A percentile compares a stretch with the other conserved stretches of the same genome.
Evolutionary conservation across 2,329 filamentous ascomycete genomes (phyloP).

Genomic region (Pseudonectria buxi): DNA sequence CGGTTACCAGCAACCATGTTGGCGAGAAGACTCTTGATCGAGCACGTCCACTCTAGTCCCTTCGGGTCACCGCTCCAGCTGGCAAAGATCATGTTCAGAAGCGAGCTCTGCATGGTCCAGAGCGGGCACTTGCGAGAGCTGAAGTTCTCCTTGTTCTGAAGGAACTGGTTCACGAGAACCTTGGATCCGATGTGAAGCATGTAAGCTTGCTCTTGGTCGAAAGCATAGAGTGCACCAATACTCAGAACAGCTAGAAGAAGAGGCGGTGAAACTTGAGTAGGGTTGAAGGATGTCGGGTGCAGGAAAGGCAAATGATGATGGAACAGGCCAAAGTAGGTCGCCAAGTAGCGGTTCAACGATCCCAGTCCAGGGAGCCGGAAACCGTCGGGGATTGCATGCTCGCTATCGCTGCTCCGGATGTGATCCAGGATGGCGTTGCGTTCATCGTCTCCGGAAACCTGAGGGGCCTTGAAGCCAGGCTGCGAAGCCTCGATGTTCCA

Average conservation of each 20-base stretch:
- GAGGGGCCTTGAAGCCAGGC: slow-evolving; percentile 63
- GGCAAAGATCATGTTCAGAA: slow-evolving; percentile 97
- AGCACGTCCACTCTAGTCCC: slow-evolving; percentile 96
- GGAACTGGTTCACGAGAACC: slow-evolving; percentile 90
- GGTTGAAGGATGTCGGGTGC: slow-evolving; percentile 84
- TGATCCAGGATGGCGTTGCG: slow-evolving; percentile 79
- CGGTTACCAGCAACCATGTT: slow-evolving; percentile 98
- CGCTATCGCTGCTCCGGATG: slow-evolving; percentile 72
- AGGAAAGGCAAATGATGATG: slow-evolving; percentile 95
- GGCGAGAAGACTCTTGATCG: slow-evolving; percentile 93
- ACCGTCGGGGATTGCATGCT: slow-evolving; percentile 76
- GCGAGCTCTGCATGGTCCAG: slow-evolving; percentile 96
- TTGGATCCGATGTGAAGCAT: slow-evolving; percentile 97
- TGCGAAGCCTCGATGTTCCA: slow-evolving; percentile 62
- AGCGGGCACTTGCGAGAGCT: slow-evolving; percentile 95
- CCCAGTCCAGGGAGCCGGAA: slow-evolving; percentile 79
- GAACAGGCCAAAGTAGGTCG: slow-evolving; percentile 94
- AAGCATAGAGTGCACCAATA: slow-evolving; percentile 92
- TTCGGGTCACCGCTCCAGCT: slow-evolving; percentile 99
- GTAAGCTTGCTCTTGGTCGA: slow-evolving; percentile 94
- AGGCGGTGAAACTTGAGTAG: slow-evolving; percentile 71
- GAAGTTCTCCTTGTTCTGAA: slow-evolving; percentile 98
- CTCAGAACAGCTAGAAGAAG: slow-evolving; percentile 85
- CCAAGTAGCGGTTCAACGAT: slow-evolving; percentile 83
- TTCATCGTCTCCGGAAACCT: slow-evolving; percentile 78